phyloP scores from a whole-genome alignment of 768 basidiomycete genomes.

The Lepiota venenata region DNA sequence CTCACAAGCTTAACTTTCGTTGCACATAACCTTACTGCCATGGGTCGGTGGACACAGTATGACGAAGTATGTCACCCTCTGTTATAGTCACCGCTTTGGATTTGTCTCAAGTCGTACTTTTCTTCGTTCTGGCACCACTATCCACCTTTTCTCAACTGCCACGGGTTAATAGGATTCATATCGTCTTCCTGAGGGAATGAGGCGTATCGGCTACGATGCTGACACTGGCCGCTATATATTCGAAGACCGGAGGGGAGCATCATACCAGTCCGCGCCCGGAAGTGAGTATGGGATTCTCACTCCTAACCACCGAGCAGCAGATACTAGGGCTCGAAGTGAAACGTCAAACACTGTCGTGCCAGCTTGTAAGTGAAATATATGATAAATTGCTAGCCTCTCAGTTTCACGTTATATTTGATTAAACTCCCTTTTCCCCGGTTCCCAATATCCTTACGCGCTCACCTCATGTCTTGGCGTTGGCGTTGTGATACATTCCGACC shows the following conservation, averaged over 20 bases:
- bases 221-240: conserved; percentile 52
- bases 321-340: conserved; percentile 2
- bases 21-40: conserved; percentile 2
- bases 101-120: too few species aligned
- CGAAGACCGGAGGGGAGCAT: conserved; percentile 37
- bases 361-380: neutral
- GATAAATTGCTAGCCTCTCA: neutral
- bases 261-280: conserved; percentile 44
- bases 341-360: conserved; percentile 1
- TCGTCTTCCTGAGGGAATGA: conserved; percentile 46
- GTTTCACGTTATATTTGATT: neutral
- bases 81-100: too few species aligned
- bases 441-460: neutral
- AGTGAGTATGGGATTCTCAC: conserved; percentile 40
- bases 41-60: conserved; percentile 43
- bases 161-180: conserved; percentile 37
- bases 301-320: conserved; percentile 23
- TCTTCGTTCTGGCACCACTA: neutral
- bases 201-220: conserved; percentile 50
- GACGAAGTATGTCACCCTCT: conserved; percentile 33
- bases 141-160: neutral
- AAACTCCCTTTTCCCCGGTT: neutral
- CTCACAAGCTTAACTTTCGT: too few species aligned
- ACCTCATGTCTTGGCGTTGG: neutral
- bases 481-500: neutral